Evolutionary conservation across 2,329 filamentous ascomycete genomes (phyloP).

Genomic region (Cercospora zeina): DNA sequence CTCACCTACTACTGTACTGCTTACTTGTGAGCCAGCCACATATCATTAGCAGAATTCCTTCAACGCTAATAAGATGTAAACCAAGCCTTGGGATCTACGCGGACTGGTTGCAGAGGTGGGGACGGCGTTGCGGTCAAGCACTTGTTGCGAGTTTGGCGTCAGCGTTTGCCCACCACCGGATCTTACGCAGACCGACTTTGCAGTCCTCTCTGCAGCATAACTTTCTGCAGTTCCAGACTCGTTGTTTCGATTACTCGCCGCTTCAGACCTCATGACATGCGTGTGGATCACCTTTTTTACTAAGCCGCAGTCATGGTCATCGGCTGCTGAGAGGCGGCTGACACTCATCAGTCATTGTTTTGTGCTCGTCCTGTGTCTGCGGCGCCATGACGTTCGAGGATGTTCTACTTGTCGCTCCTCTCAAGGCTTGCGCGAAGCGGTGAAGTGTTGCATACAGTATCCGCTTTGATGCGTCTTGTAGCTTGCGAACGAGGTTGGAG

Average conservation of each 20-base stretch:
- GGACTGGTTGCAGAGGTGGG: background rate
- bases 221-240: background rate
- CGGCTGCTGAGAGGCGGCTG: background rate
- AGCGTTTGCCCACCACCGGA: background rate
- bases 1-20: background rate
- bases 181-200: conserved; percentile 5
- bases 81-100: conserved; percentile 1
- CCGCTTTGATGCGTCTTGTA: background rate
- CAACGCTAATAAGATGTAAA: background rate
- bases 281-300: background rate
- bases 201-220: background rate
- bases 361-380: background rate
- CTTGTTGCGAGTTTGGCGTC: background rate
- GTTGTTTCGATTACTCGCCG: background rate
- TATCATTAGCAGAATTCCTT: background rate
- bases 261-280: background rate
- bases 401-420: background rate
- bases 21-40: background rate
- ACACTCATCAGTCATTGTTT: background rate
- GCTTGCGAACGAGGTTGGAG: background rate
- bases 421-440: background rate
- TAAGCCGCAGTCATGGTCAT: background rate
- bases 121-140: background rate
- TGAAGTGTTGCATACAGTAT: background rate
- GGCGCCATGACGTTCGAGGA: background rate